Conservation (phyloP, 2,329 filamentous ascomycete genomes). For the Thelonectria olida region DNA sequence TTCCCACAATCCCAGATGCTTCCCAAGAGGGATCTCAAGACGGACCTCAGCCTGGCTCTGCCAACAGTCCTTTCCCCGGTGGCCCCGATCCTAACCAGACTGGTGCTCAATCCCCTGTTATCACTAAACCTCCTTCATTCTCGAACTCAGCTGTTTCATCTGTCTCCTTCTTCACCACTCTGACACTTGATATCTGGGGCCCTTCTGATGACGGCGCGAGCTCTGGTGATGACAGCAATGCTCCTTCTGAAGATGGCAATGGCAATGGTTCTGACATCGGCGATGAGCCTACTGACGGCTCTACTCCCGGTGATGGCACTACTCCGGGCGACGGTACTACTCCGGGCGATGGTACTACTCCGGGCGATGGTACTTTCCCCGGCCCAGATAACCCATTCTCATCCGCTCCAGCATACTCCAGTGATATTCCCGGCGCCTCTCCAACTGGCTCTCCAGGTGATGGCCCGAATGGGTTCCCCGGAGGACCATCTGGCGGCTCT, state of each 20-base stretch:
- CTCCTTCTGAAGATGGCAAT: slow-evolving; percentile 5
- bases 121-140: slow-evolving; percentile 38
- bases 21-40: slow-evolving; percentile 8
- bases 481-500: slow-evolving; percentile 27
- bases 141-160: slow-evolving; percentile 24
- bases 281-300: not conserved
- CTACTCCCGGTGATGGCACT: slow-evolving; percentile 18
- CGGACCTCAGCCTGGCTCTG: slow-evolving; percentile 6
- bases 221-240: slow-evolving; percentile 5
- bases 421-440: slow-evolving; percentile 3
- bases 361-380: slow-evolving; percentile 10
- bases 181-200: slow-evolving; percentile 49
- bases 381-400: slow-evolving; percentile 12
- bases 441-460: slow-evolving; percentile 31
- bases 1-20: slow-evolving; percentile 43
- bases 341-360: not conserved
- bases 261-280: slow-evolving; percentile 18
- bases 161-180: slow-evolving; percentile 45
- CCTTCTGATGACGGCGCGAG: slow-evolving; percentile 21
- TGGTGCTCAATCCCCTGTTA: slow-evolving; percentile 37
- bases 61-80: slow-evolving; percentile 19
- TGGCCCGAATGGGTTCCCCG: slow-evolving; percentile 14
- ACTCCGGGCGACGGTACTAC: slow-evolving; percentile 9
- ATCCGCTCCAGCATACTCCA: slow-evolving; percentile 35
- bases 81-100: slow-evolving; percentile 33